phyloP scores from a whole-genome alignment of 1,139 yeast genomes.

The Wickerhamomyces sp. region DNA sequence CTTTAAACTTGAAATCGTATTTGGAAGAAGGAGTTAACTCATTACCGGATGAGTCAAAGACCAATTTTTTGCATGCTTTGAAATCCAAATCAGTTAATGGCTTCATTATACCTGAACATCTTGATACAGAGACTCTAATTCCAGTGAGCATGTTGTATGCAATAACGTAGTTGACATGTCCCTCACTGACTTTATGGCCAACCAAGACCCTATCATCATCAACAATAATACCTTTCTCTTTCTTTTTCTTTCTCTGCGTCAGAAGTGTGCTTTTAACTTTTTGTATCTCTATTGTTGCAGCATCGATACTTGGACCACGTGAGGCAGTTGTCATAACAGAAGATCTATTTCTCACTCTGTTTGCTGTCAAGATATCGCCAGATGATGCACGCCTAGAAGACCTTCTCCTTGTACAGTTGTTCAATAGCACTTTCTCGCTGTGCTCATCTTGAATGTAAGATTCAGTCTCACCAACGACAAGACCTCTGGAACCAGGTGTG shows the following conservation, averaged over 20 bases:
- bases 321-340: slow-evolving; percentile 12
- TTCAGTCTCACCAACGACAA: slow-evolving; percentile 7
- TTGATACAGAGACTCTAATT: slow-evolving; percentile 87
- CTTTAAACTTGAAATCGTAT: slow-evolving; percentile 95
- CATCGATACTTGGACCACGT: slow-evolving; percentile 18
- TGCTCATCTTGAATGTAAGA: slow-evolving; percentile 19
- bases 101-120: slow-evolving; percentile 83
- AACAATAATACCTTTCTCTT: slow-evolving; percentile 22
- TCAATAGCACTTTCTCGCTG: slow-evolving; percentile 14
- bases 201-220: slow-evolving; percentile 43
- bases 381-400: slow-evolving; percentile 11
- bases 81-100: slow-evolving; percentile 70
- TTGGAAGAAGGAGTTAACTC: slow-evolving; percentile 89
- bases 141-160: slow-evolving; percentile 98
- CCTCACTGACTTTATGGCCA: slow-evolving; percentile 83
- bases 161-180: slow-evolving; percentile 87
- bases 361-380: slow-evolving; percentile 1
- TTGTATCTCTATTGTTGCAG: slow-evolving; percentile 35
- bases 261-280: slow-evolving; percentile 39
- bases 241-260: slow-evolving; percentile 26
- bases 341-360: slow-evolving; percentile 6
- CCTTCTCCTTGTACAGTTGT: slow-evolving; percentile 15
- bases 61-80: slow-evolving; percentile 63
- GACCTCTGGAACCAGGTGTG: slow-evolving; percentile 1
- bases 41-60: slow-evolving; percentile 84